Conservation (phyloP, 164 flowering plant species). For the Akebia trifoliata region DNA sequence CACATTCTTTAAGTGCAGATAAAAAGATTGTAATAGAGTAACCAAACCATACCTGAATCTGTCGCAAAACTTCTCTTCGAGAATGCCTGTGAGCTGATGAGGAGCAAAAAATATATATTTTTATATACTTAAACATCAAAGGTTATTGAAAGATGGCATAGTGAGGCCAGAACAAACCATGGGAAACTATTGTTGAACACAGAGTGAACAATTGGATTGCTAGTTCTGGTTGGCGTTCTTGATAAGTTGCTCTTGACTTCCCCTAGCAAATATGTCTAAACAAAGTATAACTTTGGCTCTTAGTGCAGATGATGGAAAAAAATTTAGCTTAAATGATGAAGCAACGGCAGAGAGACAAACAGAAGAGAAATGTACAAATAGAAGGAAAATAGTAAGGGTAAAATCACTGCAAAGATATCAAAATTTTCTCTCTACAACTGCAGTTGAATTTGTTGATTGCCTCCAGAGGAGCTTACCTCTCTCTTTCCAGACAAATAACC, state of each 20-base stretch:
- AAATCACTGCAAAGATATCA: constrained; percentile 21
- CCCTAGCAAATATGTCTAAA: constrained; percentile 22
- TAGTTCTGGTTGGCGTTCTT: constrained; percentile 14
- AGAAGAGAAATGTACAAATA: neutral
- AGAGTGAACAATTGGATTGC: constrained; percentile 13
- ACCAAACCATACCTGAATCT: constrained; percentile 42
- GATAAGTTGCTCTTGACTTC: constrained; percentile 23
- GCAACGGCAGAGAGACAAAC: neutral
- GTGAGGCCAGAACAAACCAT: constrained; percentile 14
- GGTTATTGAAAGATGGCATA: too few relatives aligned
- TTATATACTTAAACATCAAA: neutral
- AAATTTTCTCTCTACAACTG: constrained; percentile 16
- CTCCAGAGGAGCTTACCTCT: constrained; percentile 11
- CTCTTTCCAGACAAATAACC: constrained; percentile 21
- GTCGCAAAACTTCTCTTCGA: constrained; percentile 44
- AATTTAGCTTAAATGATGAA: neutral
- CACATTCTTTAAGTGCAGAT: too few relatives aligned
- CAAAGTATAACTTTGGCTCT: constrained; percentile 5
- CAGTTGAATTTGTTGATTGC: constrained; percentile 13
- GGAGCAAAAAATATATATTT: constrained; percentile 1
- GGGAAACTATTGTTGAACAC: constrained; percentile 14
- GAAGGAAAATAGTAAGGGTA: neutral
- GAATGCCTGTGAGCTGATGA: constrained; percentile 31
- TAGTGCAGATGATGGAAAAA: constrained; percentile 3
- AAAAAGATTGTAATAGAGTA: neutral